A percentile compares a stretch with the other conserved stretches of the same genome.
phyloP scores from a whole-genome alignment of 306 rosid species.

The Trifolium dubium region DNA sequence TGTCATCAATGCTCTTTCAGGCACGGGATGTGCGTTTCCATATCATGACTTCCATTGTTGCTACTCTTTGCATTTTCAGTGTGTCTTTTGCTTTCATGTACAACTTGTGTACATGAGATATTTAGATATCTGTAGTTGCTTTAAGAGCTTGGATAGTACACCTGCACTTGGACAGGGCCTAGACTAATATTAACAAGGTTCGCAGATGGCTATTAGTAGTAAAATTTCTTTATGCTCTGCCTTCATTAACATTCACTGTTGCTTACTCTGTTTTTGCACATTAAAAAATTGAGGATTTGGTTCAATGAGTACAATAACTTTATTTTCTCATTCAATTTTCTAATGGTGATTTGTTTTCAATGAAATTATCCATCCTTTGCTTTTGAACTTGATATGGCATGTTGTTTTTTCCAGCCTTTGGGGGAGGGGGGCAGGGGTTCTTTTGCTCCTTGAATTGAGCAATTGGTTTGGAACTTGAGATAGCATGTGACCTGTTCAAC shows the following conservation, averaged over 20 bases:
- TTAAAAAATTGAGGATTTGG: neutral
- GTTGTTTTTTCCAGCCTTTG: neutral
- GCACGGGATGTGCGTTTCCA: neutral
- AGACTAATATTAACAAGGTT: neutral
- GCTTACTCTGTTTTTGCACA: neutral
- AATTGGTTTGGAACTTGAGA: slow-evolving; percentile 1
- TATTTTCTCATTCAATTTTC: slow-evolving; percentile 6
- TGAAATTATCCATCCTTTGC: neutral
- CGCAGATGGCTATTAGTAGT: neutral
- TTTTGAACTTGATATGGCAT: neutral
- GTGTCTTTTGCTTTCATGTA: neutral
- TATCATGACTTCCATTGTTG: neutral
- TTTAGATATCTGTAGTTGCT: slow-evolving; percentile 22
- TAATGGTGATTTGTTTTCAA: neutral
- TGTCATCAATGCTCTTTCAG: slow-evolving; percentile 19
- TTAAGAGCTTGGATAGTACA: neutral
- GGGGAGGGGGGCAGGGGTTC: neutral
- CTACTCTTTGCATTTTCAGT: neutral
- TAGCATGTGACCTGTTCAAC: neutral
- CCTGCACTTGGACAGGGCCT: neutral
- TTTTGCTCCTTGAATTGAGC: neutral
- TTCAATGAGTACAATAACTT: slow-evolving; percentile 1
- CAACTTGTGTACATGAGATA: neutral
- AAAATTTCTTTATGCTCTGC: neutral
- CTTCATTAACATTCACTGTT: neutral